These are phyloP conservation scores for Globisporangium nunn DNA, from an alignment of 352 stramenopile species.

Conservation along the genomic window DNA sequence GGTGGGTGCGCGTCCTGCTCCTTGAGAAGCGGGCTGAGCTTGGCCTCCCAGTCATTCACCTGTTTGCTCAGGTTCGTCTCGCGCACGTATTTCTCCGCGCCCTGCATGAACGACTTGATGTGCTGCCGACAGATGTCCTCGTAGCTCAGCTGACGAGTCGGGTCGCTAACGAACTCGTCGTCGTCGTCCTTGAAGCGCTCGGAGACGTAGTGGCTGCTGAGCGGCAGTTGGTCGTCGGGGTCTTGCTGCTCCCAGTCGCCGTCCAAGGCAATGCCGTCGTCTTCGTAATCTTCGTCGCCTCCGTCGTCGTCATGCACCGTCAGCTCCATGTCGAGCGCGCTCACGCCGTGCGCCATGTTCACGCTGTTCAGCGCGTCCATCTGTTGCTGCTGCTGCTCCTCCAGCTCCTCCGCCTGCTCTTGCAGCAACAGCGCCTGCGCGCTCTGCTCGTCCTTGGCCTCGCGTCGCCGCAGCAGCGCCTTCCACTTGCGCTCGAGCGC, in stretches of 20 bases:
- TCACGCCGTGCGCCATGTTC: conserved; percentile 18
- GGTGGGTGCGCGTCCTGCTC: conserved; percentile 55
- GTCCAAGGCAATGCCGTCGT: conserved; percentile 23
- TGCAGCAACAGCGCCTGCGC: conserved; percentile 61
- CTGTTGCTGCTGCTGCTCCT: conserved; percentile 52
- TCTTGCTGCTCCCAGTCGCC: conserved; percentile 21
- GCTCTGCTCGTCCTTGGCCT: conserved; percentile 46
- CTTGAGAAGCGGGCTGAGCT: conserved; percentile 58
- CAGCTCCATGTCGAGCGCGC: conserved; percentile 28
- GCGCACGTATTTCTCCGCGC: conserved; percentile 71
- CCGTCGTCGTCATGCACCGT: conserved; percentile 13
- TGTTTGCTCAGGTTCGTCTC: conserved; percentile 65
- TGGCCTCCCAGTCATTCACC: conserved; percentile 74
- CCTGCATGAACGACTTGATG: conserved; percentile 74
- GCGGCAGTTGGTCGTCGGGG: conserved; percentile 13
- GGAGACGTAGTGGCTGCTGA: not conserved
- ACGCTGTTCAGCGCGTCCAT: conserved; percentile 33
- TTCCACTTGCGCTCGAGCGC: conserved; percentile 65
- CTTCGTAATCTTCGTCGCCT: conserved; percentile 15
- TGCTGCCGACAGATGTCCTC: conserved; percentile 74
- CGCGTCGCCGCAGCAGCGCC: conserved; percentile 33
- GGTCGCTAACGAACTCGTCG: not conserved
- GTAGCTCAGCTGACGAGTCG: conserved; percentile 31
- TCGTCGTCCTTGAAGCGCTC: not conserved
- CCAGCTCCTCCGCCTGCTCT: conserved; percentile 59